Percentiles rank a stretch among this genome's conserved stretches.
These are phyloP conservation scores for Excoecaria agallocha DNA, from an alignment of 345 rosid species.

Conservation along the genomic window DNA sequence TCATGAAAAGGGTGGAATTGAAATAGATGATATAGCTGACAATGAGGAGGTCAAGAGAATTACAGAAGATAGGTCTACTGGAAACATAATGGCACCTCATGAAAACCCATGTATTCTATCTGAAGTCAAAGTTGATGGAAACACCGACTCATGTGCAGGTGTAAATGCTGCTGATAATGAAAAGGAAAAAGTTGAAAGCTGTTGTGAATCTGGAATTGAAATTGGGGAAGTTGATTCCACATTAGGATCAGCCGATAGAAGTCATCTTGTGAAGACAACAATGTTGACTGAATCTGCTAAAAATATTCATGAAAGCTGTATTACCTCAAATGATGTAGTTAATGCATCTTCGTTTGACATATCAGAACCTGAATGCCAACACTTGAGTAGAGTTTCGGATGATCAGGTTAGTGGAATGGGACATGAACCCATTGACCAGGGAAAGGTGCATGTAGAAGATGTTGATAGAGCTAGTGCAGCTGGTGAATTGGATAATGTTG, in stretches of 20 bases:
- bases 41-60: conserved; percentile 9
- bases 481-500: conserved; percentile 27
- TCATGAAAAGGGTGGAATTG: conserved; percentile 16
- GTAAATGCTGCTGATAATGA: conserved; percentile 20
- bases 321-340: conserved; percentile 19
- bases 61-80: not conserved
- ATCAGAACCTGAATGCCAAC: conserved; percentile 18
- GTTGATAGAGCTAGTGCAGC: conserved; percentile 18
- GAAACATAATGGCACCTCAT: conserved; percentile 14
- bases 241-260: conserved; percentile 20
- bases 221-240: conserved; percentile 17
- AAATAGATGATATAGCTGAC: not conserved
- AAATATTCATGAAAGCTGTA: conserved; percentile 21
- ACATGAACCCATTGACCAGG: conserved; percentile 31
- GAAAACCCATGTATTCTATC: conserved; percentile 19
- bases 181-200: conserved; percentile 19
- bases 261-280: conserved; percentile 10
- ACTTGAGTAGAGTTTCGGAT: conserved; percentile 24
- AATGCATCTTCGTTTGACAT: conserved; percentile 20
- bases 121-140: conserved; percentile 13
- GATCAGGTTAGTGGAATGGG: conserved; percentile 30
- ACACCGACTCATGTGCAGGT: conserved; percentile 12
- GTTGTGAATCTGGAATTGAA: conserved; percentile 15
- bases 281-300: conserved; percentile 19
- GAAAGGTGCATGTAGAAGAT: conserved; percentile 21